Conservation (phyloP, 495 filamentous ascomycete species). For the Penicillium odoratum region DNA sequence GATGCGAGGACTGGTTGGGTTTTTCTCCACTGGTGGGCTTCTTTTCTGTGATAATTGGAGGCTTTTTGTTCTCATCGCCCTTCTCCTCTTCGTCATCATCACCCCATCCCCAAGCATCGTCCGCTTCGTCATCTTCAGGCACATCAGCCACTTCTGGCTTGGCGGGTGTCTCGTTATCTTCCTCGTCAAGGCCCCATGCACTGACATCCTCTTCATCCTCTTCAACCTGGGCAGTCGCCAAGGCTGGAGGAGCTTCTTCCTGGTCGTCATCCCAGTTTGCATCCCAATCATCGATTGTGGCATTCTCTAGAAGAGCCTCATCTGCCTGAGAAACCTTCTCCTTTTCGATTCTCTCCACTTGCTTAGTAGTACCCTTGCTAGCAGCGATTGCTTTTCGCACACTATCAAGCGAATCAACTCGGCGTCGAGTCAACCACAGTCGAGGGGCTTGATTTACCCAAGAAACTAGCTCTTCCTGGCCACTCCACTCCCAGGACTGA, state of each 20-base stretch:
- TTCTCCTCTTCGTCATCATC: conserved; percentile 54
- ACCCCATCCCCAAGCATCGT: conserved; percentile 74
- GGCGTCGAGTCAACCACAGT: conserved; percentile 83
- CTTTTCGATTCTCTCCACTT: conserved; percentile 83
- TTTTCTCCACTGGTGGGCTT: conserved; percentile 21
- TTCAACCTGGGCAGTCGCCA: conserved; percentile 7
- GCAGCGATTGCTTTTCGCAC: conserved; percentile 66
- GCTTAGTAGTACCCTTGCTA: conserved; percentile 60
- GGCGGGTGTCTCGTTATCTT: conserved; percentile 38
- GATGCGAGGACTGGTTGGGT: conserved; percentile 18
- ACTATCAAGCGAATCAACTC: conserved; percentile 70
- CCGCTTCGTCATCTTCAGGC: conserved; percentile 44
- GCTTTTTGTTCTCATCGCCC: conserved; percentile 13
- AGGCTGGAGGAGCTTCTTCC: conserved; percentile 37
- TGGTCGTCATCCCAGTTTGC: conserved; percentile 68
- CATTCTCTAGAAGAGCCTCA: conserved; percentile 56
- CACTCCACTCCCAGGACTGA: conserved; percentile 63
- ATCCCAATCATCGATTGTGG: conserved; percentile 71
- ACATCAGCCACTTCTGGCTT: conserved; percentile 19
- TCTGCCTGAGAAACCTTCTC: conserved; percentile 71
- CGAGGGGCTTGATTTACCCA: conserved; percentile 80
- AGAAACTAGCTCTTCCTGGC: conserved; percentile 66
- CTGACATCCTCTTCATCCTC: conserved; percentile 64
- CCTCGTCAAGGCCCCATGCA: conserved; percentile 65
- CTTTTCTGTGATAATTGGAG: conserved; percentile 12